phyloP scores from a whole-genome alignment of 2,329 filamentous ascomycete genomes.

The Botrytis fragariae region DNA sequence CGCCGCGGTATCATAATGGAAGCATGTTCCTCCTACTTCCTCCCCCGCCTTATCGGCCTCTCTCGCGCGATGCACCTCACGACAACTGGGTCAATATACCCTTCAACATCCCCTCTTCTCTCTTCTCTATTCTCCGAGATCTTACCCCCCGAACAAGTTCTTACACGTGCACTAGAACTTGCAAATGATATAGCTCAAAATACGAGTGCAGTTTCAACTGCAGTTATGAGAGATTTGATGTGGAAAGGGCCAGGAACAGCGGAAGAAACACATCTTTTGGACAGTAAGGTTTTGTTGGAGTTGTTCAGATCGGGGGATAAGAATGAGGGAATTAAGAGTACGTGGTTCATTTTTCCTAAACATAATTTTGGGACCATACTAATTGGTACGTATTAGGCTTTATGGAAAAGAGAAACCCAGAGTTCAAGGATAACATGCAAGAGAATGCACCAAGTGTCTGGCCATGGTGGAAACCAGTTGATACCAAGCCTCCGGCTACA shows the following conservation, averaged over 20 bases:
- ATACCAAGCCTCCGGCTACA: constrained; percentile 40
- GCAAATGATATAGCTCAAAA: constrained; percentile 66
- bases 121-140: constrained; percentile 65
- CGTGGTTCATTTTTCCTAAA: background rate
- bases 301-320: constrained; percentile 56
- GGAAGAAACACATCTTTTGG: constrained; percentile 69
- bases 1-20: constrained; percentile 71
- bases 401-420: constrained; percentile 57
- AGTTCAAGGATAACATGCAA: constrained; percentile 56
- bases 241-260: constrained; percentile 57
- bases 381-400: constrained; percentile 40
- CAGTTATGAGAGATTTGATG: constrained; percentile 71
- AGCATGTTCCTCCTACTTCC: constrained; percentile 67
- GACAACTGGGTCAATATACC: constrained; percentile 64
- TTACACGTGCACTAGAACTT: constrained; percentile 63
- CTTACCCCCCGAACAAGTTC: constrained; percentile 57
- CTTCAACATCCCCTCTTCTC: constrained; percentile 49
- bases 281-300: constrained; percentile 62
- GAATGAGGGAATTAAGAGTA: constrained; percentile 54
- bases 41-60: constrained; percentile 66
- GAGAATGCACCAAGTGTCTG: constrained; percentile 53
- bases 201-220: constrained; percentile 61
- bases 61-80: constrained; percentile 62
- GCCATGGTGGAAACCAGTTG: constrained; percentile 59
- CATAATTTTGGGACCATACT: background rate